Evolutionary conservation across 1,284 basidiomycete genomes (phyloP).

Genomic region (Trichosporon sp.): DNA sequence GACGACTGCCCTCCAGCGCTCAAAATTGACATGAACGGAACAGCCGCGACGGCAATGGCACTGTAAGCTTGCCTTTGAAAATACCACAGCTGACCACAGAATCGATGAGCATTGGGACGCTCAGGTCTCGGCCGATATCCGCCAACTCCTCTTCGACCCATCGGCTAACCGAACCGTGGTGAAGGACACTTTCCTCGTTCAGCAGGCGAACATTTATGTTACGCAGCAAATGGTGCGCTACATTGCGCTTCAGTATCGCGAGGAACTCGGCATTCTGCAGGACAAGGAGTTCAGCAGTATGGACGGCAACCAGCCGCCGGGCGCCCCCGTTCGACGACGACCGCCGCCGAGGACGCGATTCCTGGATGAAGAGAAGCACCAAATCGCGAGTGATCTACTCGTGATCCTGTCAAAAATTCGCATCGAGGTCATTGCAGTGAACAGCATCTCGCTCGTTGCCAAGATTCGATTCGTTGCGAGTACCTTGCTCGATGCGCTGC

Average conservation of each 20-base stretch:
- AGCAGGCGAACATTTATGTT: slow-evolving; percentile 81
- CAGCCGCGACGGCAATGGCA: slow-evolving; percentile 13
- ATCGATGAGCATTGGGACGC: slow-evolving; percentile 38
- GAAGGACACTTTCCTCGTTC: slow-evolving; percentile 76
- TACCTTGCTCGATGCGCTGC: slow-evolving; percentile 75
- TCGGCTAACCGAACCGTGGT: slow-evolving; percentile 67
- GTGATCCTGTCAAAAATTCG: slow-evolving; percentile 81
- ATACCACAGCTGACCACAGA: slow-evolving; percentile 7
- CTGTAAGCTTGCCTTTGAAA: slow-evolving; percentile 11
- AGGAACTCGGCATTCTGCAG: slow-evolving; percentile 59
- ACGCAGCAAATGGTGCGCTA: slow-evolving; percentile 86
- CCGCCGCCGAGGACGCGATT: slow-evolving; percentile 7
- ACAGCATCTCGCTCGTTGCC: slow-evolving; percentile 65
- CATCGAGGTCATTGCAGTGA: slow-evolving; percentile 82
- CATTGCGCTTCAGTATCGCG: slow-evolving; percentile 79
- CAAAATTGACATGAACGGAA: slow-evolving; percentile 24
- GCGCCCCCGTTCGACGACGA: slow-evolving; percentile 49
- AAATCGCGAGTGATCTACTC: slow-evolving; percentile 56
- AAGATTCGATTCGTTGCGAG: slow-evolving; percentile 86
- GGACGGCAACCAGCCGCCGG: slow-evolving; percentile 51
- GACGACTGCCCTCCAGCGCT: slow-evolving; percentile 39
- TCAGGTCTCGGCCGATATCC: slow-evolving; percentile 67
- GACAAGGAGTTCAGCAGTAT: slow-evolving; percentile 35
- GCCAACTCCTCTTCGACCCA: slow-evolving; percentile 81
- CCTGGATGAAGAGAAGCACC: slow-evolving; percentile 29